Evolutionary conservation across 352 stramenopile species (phyloP), one percentile per base, ranked within the genome.

Genomic region (Phytophthora aleatoria): DNA sequence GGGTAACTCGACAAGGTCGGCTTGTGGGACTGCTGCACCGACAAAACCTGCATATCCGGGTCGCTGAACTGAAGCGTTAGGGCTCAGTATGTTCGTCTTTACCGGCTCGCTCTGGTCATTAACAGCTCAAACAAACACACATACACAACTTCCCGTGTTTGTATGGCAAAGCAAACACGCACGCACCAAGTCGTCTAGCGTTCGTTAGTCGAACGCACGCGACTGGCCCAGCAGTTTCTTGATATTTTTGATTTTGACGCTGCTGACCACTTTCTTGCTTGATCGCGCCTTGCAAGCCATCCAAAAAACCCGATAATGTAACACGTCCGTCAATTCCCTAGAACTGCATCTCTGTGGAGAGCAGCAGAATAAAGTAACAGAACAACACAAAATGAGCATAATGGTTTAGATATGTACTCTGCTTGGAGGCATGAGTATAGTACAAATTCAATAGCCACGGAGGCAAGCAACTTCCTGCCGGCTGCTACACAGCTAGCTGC

Each of bases 11-110:
- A 0, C 85, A 70, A 27, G 82, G 82, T n/a, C 57, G 68, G 2
- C 74, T 91, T 24, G 60, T 85, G 5, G 84, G 80, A 15, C 64
- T 85, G 16, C 79, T 91, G 31, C 74, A 77, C 16, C 72, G 80
- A 12, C 68, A 78, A 38, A 73, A 77, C n/a, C 64, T 90, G 20
- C 79, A 81, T 48, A 51, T 50, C 1, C 66, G 71, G 1, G 57
- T 87, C 38, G 51, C 71, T 16, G 74, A 69, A 49, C 74, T 84
- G 30, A 57, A 71, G 35, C 62, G 42, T 12, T 67, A 63, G 42
- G 39, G 10, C 36, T 35, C 26, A 5, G 49, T 45, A 28, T 49
- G 35, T 53, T 42, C 57, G 39, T 59, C 39, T 57, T 27, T 36
- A 63, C 41, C 54, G 41, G 48, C 47, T 66, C 38, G 33, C 44